phyloP scores from a whole-genome alignment of 23 red algal genomes.

The Gracilariopsis chorda region DNA sequence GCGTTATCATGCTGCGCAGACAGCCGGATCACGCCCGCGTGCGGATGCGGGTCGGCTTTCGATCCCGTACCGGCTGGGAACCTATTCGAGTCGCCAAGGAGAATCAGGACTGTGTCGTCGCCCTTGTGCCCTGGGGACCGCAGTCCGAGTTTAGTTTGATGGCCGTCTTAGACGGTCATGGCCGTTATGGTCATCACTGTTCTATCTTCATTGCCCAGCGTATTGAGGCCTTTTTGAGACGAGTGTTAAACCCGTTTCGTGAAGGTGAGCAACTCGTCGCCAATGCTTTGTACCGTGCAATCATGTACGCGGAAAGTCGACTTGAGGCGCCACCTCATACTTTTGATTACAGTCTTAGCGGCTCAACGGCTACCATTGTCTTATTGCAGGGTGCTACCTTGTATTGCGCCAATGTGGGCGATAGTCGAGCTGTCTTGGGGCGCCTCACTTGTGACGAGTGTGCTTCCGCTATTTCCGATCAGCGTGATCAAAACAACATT shows the following conservation, averaged over 20 bases:
- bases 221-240: slow-evolving; percentile 15
- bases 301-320: slow-evolving; percentile 35
- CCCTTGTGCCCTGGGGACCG: slow-evolving; percentile 48
- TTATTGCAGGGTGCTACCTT: slow-evolving; percentile 55
- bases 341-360: slow-evolving; percentile 69
- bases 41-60: slow-evolving; percentile 61
- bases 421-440: slow-evolving; percentile 85
- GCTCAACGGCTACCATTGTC: slow-evolving; percentile 73
- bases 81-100: slow-evolving; percentile 76
- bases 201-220: slow-evolving; percentile 60
- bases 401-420: slow-evolving; percentile 91
- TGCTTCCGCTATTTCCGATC: not conserved
- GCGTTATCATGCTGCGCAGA: slow-evolving; percentile 54
- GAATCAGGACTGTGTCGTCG: slow-evolving; percentile 77
- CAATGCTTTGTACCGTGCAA: slow-evolving; percentile 22
- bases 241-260: not conserved
- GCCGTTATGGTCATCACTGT: slow-evolving; percentile 64
- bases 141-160: slow-evolving; percentile 52
- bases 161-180: slow-evolving; percentile 90
- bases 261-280: slow-evolving; percentile 2
- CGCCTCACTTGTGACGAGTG: not conserved
- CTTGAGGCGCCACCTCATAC: slow-evolving; percentile 8
- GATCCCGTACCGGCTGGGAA: slow-evolving; percentile 89
- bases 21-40: slow-evolving; percentile 63
- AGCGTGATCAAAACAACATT: not conserved